Evolutionary conservation across 306 rosid species (phyloP).

Genomic region (Prunus persica): Prunus_persica_NCBIv2 NC_034013.1:1069001-1069500

Average conservation of each 20-base stretch:
- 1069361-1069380: too few species aligned
- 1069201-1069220: constrained; percentile 80
- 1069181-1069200: constrained; percentile 50
- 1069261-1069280: constrained; percentile 71
- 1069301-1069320: constrained; percentile 1
- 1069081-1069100: not conserved
- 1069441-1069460: too few species aligned
- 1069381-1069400: too few species aligned
- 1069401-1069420: too few species aligned
- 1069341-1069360: not conserved
- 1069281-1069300: constrained; percentile 73
- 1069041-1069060: constrained; percentile 54
- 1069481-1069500: too few species aligned
- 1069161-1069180: constrained; percentile 66
- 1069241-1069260: constrained; percentile 86
- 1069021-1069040: constrained; percentile 94
- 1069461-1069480: too few species aligned
- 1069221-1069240: constrained; percentile 87
- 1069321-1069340: not conserved
- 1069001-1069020: constrained; percentile 84
- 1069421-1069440: too few species aligned
- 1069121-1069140: constrained; percentile 71
- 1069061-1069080: not conserved
- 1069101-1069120: not conserved
- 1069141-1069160: constrained; percentile 85